Base-by-base conservation (phyloP, 768 basidiomycete species). In the button mushroom (Agaricus bisporus) region DNA sequence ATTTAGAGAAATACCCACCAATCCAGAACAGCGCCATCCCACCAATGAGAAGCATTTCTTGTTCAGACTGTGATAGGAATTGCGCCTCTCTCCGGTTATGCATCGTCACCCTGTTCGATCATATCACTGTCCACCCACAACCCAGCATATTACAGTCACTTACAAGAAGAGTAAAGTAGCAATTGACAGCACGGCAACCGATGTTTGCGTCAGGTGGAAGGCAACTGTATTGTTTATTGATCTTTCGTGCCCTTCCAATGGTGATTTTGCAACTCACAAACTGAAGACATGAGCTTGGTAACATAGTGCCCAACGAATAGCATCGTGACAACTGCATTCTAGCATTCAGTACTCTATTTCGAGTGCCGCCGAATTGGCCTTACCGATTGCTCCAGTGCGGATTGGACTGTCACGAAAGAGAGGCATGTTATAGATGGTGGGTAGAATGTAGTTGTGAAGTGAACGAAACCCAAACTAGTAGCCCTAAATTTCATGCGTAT, bases 1-100 rank as follows among this genome's bases (percentile, higher is more conserved):
- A 22, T 8, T n/a, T 35, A 26, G 11, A 18, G 7, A 20, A 32
- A 70, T 32, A 32, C 80, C 64, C 64, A 89, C 89, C 86, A 47
- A 90, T 71, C 86, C 86, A 91, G 63, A 87, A 80, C 54, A 90
- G 68, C 10, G 83, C 87, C 53, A 90, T 76, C 2, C 84, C 82
- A 5, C 73, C 82, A 56, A 91, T 85, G 66, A 91, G 62, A 17
- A 86, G 70, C 67, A 81, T 76, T 61, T 91, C 87, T 62, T 89
- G 86, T 60, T 91, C 89, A 51, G 73, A 74, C 59, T 80, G 82
- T 42, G 85, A 82, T 60, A 91, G 66, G 56, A 84, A 64, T 48
- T 77, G 77, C 12, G 83, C 85, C 43, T 79, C 73, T 62, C 69
- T 72, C 53, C 77, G 76, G 60, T 89, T 81, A 62, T 90, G 87